Percentiles rank a stretch among this genome's conserved stretches.
Conservation (phyloP, 2,329 filamentous ascomycete species). For the Colletotrichum echinochloae region DNA sequence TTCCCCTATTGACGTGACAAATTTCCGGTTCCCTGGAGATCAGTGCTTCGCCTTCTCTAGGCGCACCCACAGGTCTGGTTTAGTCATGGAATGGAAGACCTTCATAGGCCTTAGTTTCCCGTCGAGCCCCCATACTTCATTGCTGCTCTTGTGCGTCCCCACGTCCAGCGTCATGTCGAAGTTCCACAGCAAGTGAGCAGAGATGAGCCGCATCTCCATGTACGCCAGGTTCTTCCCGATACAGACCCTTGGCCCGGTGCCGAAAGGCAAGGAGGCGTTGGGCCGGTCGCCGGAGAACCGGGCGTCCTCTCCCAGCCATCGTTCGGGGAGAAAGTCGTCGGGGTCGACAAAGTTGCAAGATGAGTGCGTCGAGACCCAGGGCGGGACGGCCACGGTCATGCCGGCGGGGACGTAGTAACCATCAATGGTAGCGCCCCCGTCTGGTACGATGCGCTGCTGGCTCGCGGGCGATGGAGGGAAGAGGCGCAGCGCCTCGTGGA, state of each 20-base stretch:
- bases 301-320: not conserved
- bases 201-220: slow-evolving; percentile 60
- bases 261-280: slow-evolving; percentile 52
- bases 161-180: slow-evolving; percentile 57
- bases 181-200: slow-evolving; percentile 57
- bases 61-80: slow-evolving; percentile 2
- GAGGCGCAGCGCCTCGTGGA: slow-evolving; percentile 64
- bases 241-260: slow-evolving; percentile 51
- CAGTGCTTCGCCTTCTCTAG: not conserved
- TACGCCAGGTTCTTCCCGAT: slow-evolving; percentile 57
- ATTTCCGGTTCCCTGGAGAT: not conserved
- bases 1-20: not conserved
- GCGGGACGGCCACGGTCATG: slow-evolving; percentile 55
- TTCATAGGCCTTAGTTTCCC: not conserved
- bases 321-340: slow-evolving; percentile 54
- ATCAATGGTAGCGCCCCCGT: slow-evolving; percentile 51
- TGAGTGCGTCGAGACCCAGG: slow-evolving; percentile 42
- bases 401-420: slow-evolving; percentile 52
- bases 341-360: slow-evolving; percentile 56
- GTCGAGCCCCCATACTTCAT: not conserved
- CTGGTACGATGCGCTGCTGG: slow-evolving; percentile 63
- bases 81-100: slow-evolving; percentile 6
- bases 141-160: slow-evolving; percentile 38
- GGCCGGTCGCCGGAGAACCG: slow-evolving; percentile 51
- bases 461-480: slow-evolving; percentile 61